Evolutionary conservation across 108 stramenopile species (phyloP).

Genomic region (Fragilaria radians): DNA sequence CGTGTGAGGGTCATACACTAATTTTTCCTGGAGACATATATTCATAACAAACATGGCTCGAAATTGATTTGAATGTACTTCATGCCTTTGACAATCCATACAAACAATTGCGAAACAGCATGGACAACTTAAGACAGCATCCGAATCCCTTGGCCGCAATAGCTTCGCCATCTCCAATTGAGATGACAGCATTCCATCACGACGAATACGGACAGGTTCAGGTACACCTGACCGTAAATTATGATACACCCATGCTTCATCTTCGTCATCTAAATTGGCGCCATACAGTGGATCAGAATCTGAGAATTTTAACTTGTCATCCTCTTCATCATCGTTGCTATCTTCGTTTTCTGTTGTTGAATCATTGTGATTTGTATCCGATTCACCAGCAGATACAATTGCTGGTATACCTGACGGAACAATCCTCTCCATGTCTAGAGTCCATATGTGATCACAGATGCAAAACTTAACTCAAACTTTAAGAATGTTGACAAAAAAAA

Average conservation of each 20-base stretch:
- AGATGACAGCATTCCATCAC: neutral
- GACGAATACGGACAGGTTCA: slow-evolving; percentile 24
- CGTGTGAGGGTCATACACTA: neutral
- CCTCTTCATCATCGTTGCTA: slow-evolving; percentile 6
- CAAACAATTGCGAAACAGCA: slow-evolving; percentile 82
- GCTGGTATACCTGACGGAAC: too few species aligned
- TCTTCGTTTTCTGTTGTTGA: neutral
- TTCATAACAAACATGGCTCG: slow-evolving; percentile 92
- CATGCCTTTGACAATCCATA: slow-evolving; percentile 88
- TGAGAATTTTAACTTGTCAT: neutral
- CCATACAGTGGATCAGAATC: slow-evolving; percentile 30
- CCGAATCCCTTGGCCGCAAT: slow-evolving; percentile 60
- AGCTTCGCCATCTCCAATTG: slow-evolving; percentile 14
- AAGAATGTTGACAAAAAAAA: too few species aligned
- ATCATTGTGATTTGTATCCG: slow-evolving; percentile 1
- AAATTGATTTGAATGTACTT: slow-evolving; percentile 69
- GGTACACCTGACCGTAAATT: slow-evolving; percentile 57
- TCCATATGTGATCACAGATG: too few species aligned
- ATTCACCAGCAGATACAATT: slow-evolving; percentile 11
- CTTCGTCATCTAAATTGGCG: slow-evolving; percentile 61
- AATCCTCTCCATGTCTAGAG: too few species aligned
- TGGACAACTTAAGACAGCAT: slow-evolving; percentile 75
- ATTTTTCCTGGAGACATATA: slow-evolving; percentile 21
- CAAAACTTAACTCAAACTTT: too few species aligned
- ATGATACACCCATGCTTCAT: slow-evolving; percentile 80